These are phyloP conservation scores for Backusella tuberculispora DNA, from an alignment of 192 early-diverging fungal genomes.

Conservation along the genomic window DNA sequence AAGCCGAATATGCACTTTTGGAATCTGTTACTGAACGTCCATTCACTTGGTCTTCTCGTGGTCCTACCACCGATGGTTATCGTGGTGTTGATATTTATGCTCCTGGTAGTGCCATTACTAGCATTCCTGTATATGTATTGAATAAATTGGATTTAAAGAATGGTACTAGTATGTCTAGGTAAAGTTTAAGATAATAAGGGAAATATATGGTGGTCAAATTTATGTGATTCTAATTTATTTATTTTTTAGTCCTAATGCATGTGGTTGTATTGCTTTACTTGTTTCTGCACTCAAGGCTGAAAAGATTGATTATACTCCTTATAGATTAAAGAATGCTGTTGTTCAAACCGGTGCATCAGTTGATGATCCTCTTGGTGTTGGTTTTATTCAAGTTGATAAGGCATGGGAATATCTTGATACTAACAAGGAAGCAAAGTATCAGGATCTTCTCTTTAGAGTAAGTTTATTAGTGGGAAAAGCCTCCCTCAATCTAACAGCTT, in stretches of 20 bases:
- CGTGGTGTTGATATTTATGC: slow-evolving; percentile 81
- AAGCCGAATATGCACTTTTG: slow-evolving; percentile 84
- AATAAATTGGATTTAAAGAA: slow-evolving; percentile 79
- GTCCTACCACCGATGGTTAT: slow-evolving; percentile 85
- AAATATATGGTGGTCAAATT: background rate
- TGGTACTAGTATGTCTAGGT: slow-evolving; percentile 90
- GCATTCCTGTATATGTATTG: slow-evolving; percentile 81
- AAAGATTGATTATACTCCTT: slow-evolving; percentile 73
- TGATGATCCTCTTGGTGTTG: slow-evolving; percentile 75
- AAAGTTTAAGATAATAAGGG: background rate
- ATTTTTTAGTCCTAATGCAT: slow-evolving; percentile 73
- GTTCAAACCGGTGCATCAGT: slow-evolving; percentile 76
- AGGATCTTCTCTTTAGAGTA: slow-evolving; percentile 74
- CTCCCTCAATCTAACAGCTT: background rate
- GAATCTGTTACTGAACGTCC: slow-evolving; percentile 77
- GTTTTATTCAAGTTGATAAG: slow-evolving; percentile 86
- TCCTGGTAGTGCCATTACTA: slow-evolving; percentile 92
- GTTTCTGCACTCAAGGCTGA: slow-evolving; percentile 84
- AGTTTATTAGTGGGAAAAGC: background rate
- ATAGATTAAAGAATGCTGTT: slow-evolving; percentile 81
- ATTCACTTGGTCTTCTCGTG: slow-evolving; percentile 90
- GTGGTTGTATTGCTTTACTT: slow-evolving; percentile 85
- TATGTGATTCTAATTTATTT: background rate
- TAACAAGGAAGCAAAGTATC: slow-evolving; percentile 54
- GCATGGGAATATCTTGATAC: slow-evolving; percentile 82